Conservation (phyloP, 2,329 filamentous ascomycete genomes). For the Capronia epimyces region DNA sequence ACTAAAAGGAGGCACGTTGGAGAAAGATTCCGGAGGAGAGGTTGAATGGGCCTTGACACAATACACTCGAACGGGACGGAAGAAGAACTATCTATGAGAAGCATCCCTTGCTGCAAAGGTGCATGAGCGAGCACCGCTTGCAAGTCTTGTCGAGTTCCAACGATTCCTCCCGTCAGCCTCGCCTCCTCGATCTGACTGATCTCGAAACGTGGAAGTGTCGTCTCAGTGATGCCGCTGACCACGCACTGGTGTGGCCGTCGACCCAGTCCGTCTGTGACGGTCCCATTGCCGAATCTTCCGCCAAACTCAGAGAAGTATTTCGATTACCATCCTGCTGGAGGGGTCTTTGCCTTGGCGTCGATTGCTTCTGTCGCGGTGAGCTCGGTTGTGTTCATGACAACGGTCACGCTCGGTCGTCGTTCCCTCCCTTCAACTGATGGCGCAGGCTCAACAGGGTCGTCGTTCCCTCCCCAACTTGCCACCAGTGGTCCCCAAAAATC, state of each 20-base stretch:
- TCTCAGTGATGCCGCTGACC: too few relatives aligned
- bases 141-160: too few relatives aligned
- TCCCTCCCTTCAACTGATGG: slow-evolving; percentile 20
- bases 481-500: slow-evolving; percentile 6
- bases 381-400: slow-evolving; percentile 9
- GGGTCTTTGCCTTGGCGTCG: slow-evolving; percentile 27
- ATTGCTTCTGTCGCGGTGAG: slow-evolving; percentile 31
- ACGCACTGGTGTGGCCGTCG: not conserved
- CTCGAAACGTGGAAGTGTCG: too few relatives aligned
- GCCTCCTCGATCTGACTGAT: too few relatives aligned
- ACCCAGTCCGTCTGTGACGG: not conserved
- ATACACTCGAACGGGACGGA: slow-evolving; percentile 85
- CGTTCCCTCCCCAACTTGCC: slow-evolving; percentile 11
- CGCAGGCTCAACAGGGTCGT: not conserved
- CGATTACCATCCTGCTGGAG: slow-evolving; percentile 17
- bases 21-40: slow-evolving; percentile 80
- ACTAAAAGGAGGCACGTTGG: slow-evolving; percentile 82
- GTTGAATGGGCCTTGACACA: slow-evolving; percentile 95
- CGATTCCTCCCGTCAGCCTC: too few relatives aligned
- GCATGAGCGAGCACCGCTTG: not conserved
- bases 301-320: not conserved
- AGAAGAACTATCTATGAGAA: slow-evolving; percentile 82
- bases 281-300: not conserved
- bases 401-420: slow-evolving; percentile 12
- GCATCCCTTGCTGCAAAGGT: not conserved